A percentile compares a stretch with the other conserved stretches of the same genome.
These are phyloP conservation scores for Circinella minor DNA, from an alignment of 371 early-diverging fungal genomes.

Conservation along the genomic window DNA sequence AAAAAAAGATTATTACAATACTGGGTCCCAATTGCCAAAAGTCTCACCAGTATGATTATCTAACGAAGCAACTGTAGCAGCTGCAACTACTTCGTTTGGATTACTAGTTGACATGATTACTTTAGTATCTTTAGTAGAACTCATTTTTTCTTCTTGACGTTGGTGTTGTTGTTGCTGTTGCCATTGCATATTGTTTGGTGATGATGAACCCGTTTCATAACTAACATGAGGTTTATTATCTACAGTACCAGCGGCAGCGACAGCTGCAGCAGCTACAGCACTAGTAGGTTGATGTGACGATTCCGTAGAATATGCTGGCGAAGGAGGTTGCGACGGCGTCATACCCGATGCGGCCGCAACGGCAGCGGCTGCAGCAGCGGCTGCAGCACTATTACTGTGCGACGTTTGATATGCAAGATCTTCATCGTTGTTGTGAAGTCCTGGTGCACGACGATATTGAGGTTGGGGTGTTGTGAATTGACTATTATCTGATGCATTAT, in stretches of 20 bases:
- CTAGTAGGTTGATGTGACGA: background rate
- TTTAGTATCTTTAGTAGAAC: background rate
- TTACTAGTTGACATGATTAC: background rate
- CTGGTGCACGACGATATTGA: constrained; percentile 9
- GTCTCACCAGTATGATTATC: constrained; percentile 2
- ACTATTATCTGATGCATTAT: constrained; percentile 1
- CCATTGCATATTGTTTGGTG: constrained; percentile 13
- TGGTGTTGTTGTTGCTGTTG: background rate
- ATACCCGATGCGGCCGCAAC: constrained; percentile 1
- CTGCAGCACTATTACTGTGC: constrained; percentile 11
- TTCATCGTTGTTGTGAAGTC: constrained; percentile 4
- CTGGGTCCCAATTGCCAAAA: background rate
- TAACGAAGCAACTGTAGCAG: background rate
- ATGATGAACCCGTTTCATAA: constrained; percentile 5
- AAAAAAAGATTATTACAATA: background rate
- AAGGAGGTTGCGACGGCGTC: constrained; percentile 10
- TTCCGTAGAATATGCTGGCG: constrained; percentile 6
- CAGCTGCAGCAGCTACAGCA: background rate
- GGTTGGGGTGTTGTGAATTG: constrained; percentile 15
- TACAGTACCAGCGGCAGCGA: constrained; percentile 1
- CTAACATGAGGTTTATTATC: background rate
- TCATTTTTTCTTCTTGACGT: constrained; percentile 1
- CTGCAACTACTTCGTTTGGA: constrained; percentile 1
- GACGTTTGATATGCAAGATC: constrained; percentile 7
- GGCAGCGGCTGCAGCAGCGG: constrained; percentile 1